Evolutionary conservation across 1,284 basidiomycete genomes (phyloP), one percentile per base, ranked within the genome.

Genomic region (Boletus mariae): DNA sequence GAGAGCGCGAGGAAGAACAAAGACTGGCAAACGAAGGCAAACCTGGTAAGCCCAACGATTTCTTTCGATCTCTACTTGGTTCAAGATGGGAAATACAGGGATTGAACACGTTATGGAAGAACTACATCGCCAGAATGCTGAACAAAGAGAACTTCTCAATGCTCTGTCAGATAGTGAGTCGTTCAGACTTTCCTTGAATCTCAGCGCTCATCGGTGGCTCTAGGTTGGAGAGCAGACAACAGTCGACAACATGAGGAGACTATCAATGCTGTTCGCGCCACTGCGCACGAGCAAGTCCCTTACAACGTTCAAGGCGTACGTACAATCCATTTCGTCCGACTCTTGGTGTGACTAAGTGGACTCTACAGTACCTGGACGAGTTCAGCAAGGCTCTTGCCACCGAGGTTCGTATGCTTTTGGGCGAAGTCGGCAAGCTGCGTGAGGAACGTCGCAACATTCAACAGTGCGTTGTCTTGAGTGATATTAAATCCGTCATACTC

Each of bases 311-410:
- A 87, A 75, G 80, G 80, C 31, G 86, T 89, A 71, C 29, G 60
- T 57, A 47, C 2, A 29, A 10, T 26, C 42, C 5, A 46, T 13
- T 47, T 8, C 29, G 46, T 20, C 20, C 4, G 6, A 44, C 1
- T 1, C n/a, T 3, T 28, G n/a, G 34, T 53, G 32, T 47, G 20
- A 48, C 48, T 56, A 54, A 63, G 46, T 51, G 31, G 41, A 51
- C 31, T 37, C 34, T 32, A 34, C 49, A 84, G 83, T 90, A 90
- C 63, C 75, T 90, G 17, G 86, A 90, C 57, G 87, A 90, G 52
- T 91, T 91, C 69, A 90, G 86, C 67, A 87, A 83, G 64, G 84
- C 87, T 2, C 70, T 90, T 43, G 86, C 89, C 5, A 75, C 78
- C n/a, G 88, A 91, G 70, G 87, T 90, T 6, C 80, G 86, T 28